Evolutionary conservation across 192 early-diverging fungal species (phyloP), one percentile per base, ranked within the genome.

Genomic region (Coemansia sp.): DNA sequence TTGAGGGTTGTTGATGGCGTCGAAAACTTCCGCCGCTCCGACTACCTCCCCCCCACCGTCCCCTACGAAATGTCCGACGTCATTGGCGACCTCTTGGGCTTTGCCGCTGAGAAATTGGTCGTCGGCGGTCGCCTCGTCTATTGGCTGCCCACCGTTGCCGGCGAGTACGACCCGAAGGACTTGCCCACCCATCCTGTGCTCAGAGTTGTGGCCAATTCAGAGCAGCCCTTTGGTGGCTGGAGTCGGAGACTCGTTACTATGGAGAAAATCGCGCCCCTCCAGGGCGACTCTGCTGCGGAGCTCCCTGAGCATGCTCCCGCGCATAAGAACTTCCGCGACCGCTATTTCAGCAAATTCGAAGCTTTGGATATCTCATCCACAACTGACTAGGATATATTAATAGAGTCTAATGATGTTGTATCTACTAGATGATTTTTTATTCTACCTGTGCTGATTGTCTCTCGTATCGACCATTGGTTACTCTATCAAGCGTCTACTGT

Each of bases 11-110:
- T 81, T 13, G 84, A 85, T 17, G 84, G 84, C 16, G 63, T 72
- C 4, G 66, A 67, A 29, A 81, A 74, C 67, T 33, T 76, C 63
- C 82, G 76, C 50, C 81, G 87, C 8, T 63, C 76, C 31, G 88
- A 91, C 59, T 89, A 92, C 63, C 92, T 94, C 48, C 97, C 97
- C 9, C 92, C 92, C n/a, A 97, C 92, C 3, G 88, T 93, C 21
- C 91, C 95, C 0, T 99, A 99, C 69, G 96, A 98, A 74, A 94
- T 99, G 93, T 88, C 91, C 0, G 89, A 94, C 46, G 92, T 99
- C 0, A 74, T 99, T 3, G 64, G 78, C 5, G 97, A 98, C 74
- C 77, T 99, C 41, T 72, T 95, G 7, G 85, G 85, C 41, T 95
- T 99, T 75, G 90, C 94, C 0, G 94, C 91, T 3, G 79, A 84